phyloP scores from a whole-genome alignment of 176 grass and related monocot genomes.

The Bothriochloa decipiens region DNA sequence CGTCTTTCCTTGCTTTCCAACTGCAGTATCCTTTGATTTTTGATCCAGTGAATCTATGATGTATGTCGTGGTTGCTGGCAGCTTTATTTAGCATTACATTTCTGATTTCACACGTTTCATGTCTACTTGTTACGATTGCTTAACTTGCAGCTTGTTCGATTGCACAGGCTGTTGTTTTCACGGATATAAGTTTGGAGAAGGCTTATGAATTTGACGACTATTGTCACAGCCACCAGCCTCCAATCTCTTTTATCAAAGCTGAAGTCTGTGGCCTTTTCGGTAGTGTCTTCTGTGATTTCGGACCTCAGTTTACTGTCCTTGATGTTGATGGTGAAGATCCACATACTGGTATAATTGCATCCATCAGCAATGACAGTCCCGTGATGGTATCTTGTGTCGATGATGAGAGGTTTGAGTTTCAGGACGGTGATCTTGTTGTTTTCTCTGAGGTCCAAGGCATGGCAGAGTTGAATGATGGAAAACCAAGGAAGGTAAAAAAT shows the following conservation, averaged over 20 bases:
- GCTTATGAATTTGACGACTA: constrained; percentile 71
- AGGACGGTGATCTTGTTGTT: constrained; percentile 75
- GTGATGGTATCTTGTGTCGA: constrained; percentile 60
- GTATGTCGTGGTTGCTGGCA: not conserved
- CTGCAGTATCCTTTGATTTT: not conserved
- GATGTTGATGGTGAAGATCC: constrained; percentile 79
- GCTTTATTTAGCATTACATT: not conserved
- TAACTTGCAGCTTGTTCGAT: constrained; percentile 26
- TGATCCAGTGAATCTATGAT: not conserved
- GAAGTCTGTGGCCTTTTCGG: constrained; percentile 75
- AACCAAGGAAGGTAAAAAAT: constrained; percentile 68
- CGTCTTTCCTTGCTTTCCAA: not conserved
- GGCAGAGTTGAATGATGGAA: constrained; percentile 71
- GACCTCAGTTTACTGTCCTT: constrained; percentile 65
- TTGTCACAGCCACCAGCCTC: constrained; percentile 61
- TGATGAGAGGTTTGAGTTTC: constrained; percentile 69
- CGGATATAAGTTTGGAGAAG: constrained; percentile 65
- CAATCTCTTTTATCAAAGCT: constrained; percentile 72
- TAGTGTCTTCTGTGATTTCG: constrained; percentile 72
- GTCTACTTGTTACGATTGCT: constrained; percentile 1
- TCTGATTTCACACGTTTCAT: not conserved
- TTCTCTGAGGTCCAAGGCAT: constrained; percentile 81
- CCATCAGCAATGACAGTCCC: constrained; percentile 61
- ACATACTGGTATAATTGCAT: constrained; percentile 76
- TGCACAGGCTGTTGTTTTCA: constrained; percentile 77